A percentile compares a stretch with the other conserved stretches of the same genome.
phyloP scores from a whole-genome alignment of 176 grass and related monocot genomes.

The Cenchrus americanus region DNA sequence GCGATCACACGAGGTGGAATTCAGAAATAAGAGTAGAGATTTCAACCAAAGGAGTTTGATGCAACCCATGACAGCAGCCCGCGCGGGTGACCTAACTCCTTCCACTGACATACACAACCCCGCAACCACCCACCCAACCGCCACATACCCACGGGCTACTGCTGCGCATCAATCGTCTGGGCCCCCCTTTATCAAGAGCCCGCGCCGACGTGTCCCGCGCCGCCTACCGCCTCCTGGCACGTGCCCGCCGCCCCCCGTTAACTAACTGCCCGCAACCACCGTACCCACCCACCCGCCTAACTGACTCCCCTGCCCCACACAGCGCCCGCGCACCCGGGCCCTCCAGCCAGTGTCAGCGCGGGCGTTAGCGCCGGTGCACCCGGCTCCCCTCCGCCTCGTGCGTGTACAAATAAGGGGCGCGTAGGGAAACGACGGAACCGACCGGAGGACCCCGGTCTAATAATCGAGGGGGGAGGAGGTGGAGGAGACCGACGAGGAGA shows the following conservation, averaged over 20 bases:
- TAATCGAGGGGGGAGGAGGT: not conserved
- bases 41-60: too few species aligned
- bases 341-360: not conserved
- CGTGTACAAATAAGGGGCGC: conserved; percentile 33
- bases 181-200: conserved; percentile 41
- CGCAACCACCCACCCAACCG: conserved; percentile 49
- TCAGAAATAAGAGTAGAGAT: too few species aligned
- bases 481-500: not conserved
- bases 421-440: not conserved
- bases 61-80: not conserved
- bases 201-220: conserved; percentile 32
- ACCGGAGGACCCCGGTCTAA: conserved; percentile 21
- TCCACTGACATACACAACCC: conserved; percentile 21
- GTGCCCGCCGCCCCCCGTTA: conserved; percentile 39
- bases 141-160: conserved; percentile 21
- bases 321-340: fast-evolving
- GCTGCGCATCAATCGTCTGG: not conserved
- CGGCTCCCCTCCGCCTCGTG: not conserved
- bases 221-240: conserved; percentile 52
- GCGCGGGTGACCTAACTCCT: conserved; percentile 43
- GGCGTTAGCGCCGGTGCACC: not conserved
- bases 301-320: not conserved
- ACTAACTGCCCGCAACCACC: conserved; percentile 23
- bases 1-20: too few species aligned
- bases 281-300: not conserved